phyloP scores from a whole-genome alignment of 2,329 filamentous ascomycete species.

The Talaromyces sp. region DNA sequence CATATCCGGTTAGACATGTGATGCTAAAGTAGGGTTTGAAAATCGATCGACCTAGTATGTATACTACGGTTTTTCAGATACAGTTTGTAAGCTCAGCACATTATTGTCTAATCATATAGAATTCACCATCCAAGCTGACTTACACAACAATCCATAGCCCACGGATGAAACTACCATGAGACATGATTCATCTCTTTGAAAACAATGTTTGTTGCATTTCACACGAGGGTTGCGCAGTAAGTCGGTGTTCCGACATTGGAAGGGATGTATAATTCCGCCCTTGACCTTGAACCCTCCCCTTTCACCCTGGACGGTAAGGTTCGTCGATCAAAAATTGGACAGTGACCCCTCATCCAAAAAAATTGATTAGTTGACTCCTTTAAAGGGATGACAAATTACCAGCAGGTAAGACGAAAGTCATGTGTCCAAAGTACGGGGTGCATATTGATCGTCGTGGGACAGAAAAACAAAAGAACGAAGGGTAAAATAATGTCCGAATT shows the following conservation, averaged over 20 bases:
- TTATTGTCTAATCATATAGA: too few species aligned
- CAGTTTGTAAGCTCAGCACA: too few species aligned
- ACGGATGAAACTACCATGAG: too few species aligned
- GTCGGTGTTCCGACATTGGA: neutral
- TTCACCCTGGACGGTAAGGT: neutral
- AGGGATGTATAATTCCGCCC: neutral
- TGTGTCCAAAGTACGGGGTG: neutral
- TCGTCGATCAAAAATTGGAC: neutral
- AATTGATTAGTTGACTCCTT: neutral
- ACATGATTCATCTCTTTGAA: too few species aligned
- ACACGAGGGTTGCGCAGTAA: neutral
- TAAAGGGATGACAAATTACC: neutral
- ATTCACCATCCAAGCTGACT: too few species aligned
- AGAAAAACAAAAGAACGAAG: neutral
- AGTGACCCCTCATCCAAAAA: neutral
- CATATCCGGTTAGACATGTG: too few species aligned
- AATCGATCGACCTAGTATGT: too few species aligned
- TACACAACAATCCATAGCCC: too few species aligned
- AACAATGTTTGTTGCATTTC: neutral
- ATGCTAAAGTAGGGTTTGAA: too few species aligned
- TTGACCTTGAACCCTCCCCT: neutral
- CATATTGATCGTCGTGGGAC: neutral
- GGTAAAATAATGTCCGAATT: neutral
- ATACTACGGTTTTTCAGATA: too few species aligned
- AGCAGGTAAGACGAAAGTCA: neutral